Conservation (phyloP, 73 alveolate species). For the Paramecium sonneborni region DNA sequence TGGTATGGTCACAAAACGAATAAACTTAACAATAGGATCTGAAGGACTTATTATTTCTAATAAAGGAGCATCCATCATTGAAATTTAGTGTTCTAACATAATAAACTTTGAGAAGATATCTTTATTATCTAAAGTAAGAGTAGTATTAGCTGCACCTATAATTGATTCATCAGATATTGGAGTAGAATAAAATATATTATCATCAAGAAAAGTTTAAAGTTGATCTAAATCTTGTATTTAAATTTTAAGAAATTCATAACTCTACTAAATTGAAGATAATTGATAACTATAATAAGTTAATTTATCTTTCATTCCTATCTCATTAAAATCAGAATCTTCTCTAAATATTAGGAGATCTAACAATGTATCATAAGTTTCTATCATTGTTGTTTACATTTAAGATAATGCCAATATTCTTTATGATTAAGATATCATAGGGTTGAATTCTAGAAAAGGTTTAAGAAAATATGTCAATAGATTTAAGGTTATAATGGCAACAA, state of each 20-base stretch:
- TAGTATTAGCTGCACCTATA: background rate
- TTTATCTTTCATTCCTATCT: background rate
- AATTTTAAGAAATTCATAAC: background rate
- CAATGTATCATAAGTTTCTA: constrained; percentile 45
- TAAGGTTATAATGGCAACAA: background rate
- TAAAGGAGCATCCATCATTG: background rate
- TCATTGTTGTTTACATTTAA: background rate
- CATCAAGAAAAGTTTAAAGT: background rate
- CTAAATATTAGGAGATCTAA: constrained; percentile 15
- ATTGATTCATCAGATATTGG: constrained; percentile 1
- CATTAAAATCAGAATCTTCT: background rate
- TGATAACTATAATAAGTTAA: background rate
- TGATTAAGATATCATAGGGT: constrained; percentile 5
- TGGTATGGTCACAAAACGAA: background rate
- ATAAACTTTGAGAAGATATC: constrained; percentile 18
- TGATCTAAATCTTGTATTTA: background rate
- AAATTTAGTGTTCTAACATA: constrained; percentile 17
- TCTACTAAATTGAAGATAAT: background rate
- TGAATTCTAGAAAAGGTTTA: constrained; percentile 1
- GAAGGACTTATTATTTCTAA: background rate
- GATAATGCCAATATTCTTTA: constrained; percentile 39
- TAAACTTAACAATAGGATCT: constrained; percentile 3
- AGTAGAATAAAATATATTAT: background rate
- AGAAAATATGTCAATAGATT: constrained; percentile 5
- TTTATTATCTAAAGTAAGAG: background rate